Percentiles rank a stretch among this genome's conserved stretches.
Conservation (phyloP, 2,329 filamentous ascomycete species). For the Diaporthe caulivora region DNA sequence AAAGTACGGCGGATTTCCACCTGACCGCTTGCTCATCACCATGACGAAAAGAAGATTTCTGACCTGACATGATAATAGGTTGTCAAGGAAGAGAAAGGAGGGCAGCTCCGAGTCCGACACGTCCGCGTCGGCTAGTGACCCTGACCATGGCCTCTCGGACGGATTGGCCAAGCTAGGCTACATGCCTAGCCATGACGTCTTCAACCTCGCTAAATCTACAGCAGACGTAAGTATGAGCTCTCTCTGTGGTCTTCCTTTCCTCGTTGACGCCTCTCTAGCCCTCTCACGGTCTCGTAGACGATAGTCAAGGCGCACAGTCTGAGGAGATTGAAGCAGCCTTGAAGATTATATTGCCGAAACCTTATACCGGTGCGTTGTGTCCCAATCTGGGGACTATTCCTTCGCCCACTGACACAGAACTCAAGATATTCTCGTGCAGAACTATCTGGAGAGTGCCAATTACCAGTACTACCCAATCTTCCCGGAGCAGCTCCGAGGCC, state of each 20-base stretch:
- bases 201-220: constrained; percentile 10
- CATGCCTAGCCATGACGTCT: constrained; percentile 39
- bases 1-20: constrained; percentile 23
- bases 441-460: constrained; percentile 59
- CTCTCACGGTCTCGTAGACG: constrained; percentile 34
- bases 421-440: constrained; percentile 58
- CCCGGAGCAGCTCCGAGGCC: constrained; percentile 56
- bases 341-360: constrained; percentile 50
- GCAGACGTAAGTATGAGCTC: constrained; percentile 35
- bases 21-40: too few relatives aligned
- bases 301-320: constrained; percentile 39
- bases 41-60: neutral
- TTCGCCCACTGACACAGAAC: neutral
- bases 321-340: constrained; percentile 50
- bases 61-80: constrained; percentile 34
- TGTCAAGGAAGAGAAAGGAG: constrained; percentile 43
- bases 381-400: too few relatives aligned
- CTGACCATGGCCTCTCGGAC: constrained; percentile 35
- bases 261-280: constrained; percentile 30
- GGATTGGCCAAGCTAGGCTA: constrained; percentile 39
- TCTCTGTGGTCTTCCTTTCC: constrained; percentile 13
- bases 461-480: constrained; percentile 61
- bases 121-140: constrained; percentile 36
- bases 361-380: constrained; percentile 49
- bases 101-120: constrained; percentile 39